phyloP scores from a whole-genome alignment of 495 filamentous ascomycete genomes.

The Penicillium samsonianum region DNA sequence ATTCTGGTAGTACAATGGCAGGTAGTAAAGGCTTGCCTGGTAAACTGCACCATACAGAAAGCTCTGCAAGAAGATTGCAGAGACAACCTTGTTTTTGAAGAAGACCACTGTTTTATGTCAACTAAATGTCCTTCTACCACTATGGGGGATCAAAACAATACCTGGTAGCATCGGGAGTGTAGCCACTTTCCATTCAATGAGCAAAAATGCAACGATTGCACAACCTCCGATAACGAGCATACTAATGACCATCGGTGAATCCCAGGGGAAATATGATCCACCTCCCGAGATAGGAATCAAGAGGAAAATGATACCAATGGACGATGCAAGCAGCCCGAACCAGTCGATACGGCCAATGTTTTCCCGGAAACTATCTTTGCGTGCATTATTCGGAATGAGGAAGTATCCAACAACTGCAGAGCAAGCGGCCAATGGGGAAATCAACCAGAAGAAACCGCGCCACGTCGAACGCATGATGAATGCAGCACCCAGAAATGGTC shows the following conservation, averaged over 20 bases:
- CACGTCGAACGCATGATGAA: slow-evolving; percentile 48
- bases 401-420: slow-evolving; percentile 45
- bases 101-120: slow-evolving; percentile 45
- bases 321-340: slow-evolving; percentile 51
- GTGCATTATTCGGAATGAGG: slow-evolving; percentile 44
- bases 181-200: slow-evolving; percentile 61
- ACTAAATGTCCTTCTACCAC: slow-evolving; percentile 2
- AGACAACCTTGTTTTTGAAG: slow-evolving; percentile 56
- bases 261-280: slow-evolving; percentile 61
- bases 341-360: slow-evolving; percentile 60
- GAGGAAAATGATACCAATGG: slow-evolving; percentile 55
- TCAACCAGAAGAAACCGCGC: slow-evolving; percentile 53
- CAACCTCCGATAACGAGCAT: slow-evolving; percentile 58
- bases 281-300: slow-evolving; percentile 65
- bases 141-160: slow-evolving; percentile 29
- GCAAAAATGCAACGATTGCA: slow-evolving; percentile 48
- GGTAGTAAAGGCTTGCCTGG: slow-evolving; percentile 55
- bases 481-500: slow-evolving; percentile 47
- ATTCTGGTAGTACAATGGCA: slow-evolving; percentile 57
- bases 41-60: slow-evolving; percentile 62
- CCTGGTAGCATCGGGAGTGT: slow-evolving; percentile 60
- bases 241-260: slow-evolving; percentile 60
- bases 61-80: slow-evolving; percentile 57
- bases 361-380: slow-evolving; percentile 34
- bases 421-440: slow-evolving; percentile 42